Evolutionary conservation across 768 basidiomycete species (phyloP), one percentile per base, ranked within the genome.

Genomic region (Tricholoma terreum): DNA sequence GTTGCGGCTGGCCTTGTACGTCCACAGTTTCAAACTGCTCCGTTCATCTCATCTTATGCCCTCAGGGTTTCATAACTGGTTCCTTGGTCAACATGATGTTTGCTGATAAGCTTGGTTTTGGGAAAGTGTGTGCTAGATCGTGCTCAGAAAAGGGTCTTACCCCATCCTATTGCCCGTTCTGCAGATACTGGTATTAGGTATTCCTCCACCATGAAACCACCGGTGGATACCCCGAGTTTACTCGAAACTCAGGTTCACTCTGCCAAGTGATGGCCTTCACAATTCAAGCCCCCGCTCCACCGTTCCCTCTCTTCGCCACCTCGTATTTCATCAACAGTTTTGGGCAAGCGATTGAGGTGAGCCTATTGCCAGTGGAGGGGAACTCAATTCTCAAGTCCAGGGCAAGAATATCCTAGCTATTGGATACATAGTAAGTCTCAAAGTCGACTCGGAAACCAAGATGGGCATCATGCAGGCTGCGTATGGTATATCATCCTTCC

Each of bases 401-500:
- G 36, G 21, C 5, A 5, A 89, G 84, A 84, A 89, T 57, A 86
- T 87, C 0, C 87, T 87, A 70, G 80, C 86, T 2, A 87, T 87
- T 61, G 86, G 84, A 6, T 90, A 80, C 58, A 81, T 90, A 9
- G 87, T 84, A 2, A 77, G 74, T 38, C 70, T 89, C 8, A 77
- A 78, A 58, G 71, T 78, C 15, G 78, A 84, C 49, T 66, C 83
- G 0, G 79, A 84, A 56, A 66, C 72, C 1, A 90, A 89, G 66
- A 89, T 92, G 85, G 83, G 88, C 6, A 46, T 90, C 15, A 63
- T 89, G 14, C 84, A 87, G 61, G 85, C 85, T 6, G 75, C 80
- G 4, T 90, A 89, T 63, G 87, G 87, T 77, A 55, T n/a, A 59
- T 52, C 36, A 34, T 24, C 11, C 7, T 46, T 2, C 21, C 21